A percentile compares a stretch with the other conserved stretches of the same genome.
phyloP scores from a whole-genome alignment of 441 rosid species.

The Dalechampia spathulata region DNA sequence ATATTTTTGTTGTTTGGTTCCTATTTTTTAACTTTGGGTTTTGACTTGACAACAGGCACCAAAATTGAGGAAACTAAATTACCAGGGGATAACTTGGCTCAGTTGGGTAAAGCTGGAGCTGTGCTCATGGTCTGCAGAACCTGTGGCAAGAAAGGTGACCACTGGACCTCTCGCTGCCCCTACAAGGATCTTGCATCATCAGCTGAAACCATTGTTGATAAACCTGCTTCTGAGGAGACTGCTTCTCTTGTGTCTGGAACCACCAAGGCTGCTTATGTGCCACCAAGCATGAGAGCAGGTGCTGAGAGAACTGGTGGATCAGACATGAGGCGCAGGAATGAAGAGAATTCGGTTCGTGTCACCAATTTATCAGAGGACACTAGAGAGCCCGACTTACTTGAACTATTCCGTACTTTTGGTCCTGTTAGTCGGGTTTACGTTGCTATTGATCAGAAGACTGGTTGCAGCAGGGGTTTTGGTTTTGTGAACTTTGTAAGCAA shows the following conservation, averaged over 20 bases:
- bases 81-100: conserved; percentile 41
- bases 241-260: conserved; percentile 28
- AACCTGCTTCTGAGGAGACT: conserved; percentile 32
- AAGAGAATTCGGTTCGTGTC: conserved; percentile 53
- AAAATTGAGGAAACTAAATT: conserved; percentile 37
- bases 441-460: conserved; percentile 50
- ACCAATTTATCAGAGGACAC: conserved; percentile 61
- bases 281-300: conserved; percentile 47
- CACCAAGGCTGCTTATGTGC: conserved; percentile 42
- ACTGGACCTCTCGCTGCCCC: conserved; percentile 60
- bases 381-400: conserved; percentile 48
- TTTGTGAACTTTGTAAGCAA: conserved; percentile 57
- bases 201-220: conserved; percentile 32
- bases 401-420: conserved; percentile 52
- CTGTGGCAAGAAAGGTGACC: conserved; percentile 56
- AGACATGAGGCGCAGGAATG: conserved; percentile 57
- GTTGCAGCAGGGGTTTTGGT: conserved; percentile 53
- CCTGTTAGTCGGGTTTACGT: conserved; percentile 49
- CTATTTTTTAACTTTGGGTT: not conserved
- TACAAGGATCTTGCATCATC: conserved; percentile 51
- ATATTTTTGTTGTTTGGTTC: not conserved
- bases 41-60: conserved; percentile 23
- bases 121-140: conserved; percentile 61
- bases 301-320: conserved; percentile 44
- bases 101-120: conserved; percentile 42